phyloP scores from a whole-genome alignment of 257 asterid genomes.

The Paulownia fortunei region DNA sequence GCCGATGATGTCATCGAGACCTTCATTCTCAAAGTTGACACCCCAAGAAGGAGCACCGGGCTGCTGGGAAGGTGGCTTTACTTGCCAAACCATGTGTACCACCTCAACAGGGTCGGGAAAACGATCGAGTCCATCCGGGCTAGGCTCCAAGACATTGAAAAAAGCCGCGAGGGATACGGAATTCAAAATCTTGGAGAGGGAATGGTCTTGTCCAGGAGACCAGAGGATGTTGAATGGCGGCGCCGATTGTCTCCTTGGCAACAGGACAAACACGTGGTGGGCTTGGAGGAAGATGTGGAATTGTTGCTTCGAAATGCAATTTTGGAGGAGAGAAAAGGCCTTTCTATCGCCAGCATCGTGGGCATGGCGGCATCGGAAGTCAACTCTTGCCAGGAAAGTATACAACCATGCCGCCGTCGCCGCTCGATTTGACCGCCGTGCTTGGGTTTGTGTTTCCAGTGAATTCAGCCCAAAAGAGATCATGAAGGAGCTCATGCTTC shows the following conservation, averaged over 20 bases:
- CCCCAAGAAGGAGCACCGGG: background rate
- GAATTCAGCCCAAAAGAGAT: background rate
- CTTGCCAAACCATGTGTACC: background rate
- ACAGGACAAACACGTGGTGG: slow-evolving; percentile 24
- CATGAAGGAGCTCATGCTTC: slow-evolving; percentile 26
- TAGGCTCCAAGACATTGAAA: background rate
- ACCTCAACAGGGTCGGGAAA: slow-evolving; percentile 5
- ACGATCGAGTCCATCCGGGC: slow-evolving; percentile 12
- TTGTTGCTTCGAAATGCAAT: background rate
- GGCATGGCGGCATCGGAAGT: slow-evolving; percentile 32
- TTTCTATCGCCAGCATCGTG: slow-evolving; percentile 2
- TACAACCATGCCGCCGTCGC: slow-evolving; percentile 12
- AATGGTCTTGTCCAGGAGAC: background rate
- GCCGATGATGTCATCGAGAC: slow-evolving; percentile 36
- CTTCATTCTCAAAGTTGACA: slow-evolving; percentile 22
- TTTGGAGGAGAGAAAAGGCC: background rate
- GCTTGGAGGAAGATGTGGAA: slow-evolving; percentile 3
- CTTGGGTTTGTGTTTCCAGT: slow-evolving; percentile 32
- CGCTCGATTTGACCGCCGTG: slow-evolving; percentile 24
- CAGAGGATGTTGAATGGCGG: background rate
- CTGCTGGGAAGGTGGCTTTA: background rate
- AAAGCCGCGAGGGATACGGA: slow-evolving; percentile 10
- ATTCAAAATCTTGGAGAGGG: slow-evolving; percentile 8
- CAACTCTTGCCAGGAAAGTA: slow-evolving; percentile 27
- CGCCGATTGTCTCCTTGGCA: slow-evolving; percentile 19